Evolutionary conservation across 2,329 filamentous ascomycete species (phyloP), one percentile per base, ranked within the genome.

Genomic region (Trichoderma semiorbis): DNA sequence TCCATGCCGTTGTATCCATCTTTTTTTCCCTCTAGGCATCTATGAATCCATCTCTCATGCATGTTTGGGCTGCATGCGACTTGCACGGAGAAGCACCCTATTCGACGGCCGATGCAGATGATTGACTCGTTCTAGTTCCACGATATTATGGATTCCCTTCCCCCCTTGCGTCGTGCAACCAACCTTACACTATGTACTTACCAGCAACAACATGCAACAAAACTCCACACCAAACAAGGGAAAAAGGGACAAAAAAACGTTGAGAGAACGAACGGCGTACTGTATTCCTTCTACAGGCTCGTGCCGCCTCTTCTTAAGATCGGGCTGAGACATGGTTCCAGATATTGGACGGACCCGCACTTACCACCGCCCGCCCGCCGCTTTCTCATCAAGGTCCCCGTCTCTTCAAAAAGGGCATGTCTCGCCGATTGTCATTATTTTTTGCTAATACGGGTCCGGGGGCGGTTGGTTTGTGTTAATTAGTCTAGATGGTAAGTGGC

Each of bases 301-400:
- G 21, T 53, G 47, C 47, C 47, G 47, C 47, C 47, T 53, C 47
- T 53, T 50, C 43, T 53, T 14, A 53, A 53, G 47, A 53, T 21
- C 47, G 47, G 47, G 47, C 47, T 53, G 47, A 53, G 47, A 53
- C 47, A 53, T 62, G n/a, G 47, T 32, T 53, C 60, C 53, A 58
- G 24, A 60, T 60, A 60, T 47, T 69, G 24, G 26, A 36, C 55
- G 39, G n/a, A 53, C 57, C 67, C 57, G 67, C 67, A 58, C n/a
- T 36, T 57, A 57, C 64, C 43, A 34, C 64, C 64, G 50, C 64
- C 53, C 21, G 50, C 50, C 64, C 63, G 63, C 63, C 47, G 43
- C 63, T 53, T 53, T 32, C 39, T 36, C 34, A 65, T 53, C 62
- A 65, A 24, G 39, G n/a, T 32, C 47, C 47, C 47, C 47, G 47